These are phyloP conservation scores for Fistulina hepatica DNA, from an alignment of 1,284 basidiomycete genomes.

Conservation along the genomic window DNA sequence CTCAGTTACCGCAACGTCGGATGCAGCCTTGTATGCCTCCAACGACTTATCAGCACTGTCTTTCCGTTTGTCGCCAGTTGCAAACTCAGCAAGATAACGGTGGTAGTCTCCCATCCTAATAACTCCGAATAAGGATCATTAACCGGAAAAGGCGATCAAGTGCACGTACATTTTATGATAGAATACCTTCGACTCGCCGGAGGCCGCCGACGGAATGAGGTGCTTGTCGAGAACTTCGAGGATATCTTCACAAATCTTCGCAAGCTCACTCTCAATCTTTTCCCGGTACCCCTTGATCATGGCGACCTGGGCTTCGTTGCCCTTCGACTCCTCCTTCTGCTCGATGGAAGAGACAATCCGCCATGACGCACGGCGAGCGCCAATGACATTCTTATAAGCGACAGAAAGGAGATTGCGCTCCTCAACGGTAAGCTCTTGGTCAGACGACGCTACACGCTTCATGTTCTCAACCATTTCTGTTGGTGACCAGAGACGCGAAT, in stretches of 20 bases:
- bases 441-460: constrained; percentile 42
- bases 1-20: constrained; percentile 47
- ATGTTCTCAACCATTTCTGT: constrained; percentile 50
- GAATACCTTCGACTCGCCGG: constrained; percentile 57
- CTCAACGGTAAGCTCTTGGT: constrained; percentile 42
- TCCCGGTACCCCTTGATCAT: constrained; percentile 43
- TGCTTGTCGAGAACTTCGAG: constrained; percentile 41
- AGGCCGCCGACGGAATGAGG: constrained; percentile 42
- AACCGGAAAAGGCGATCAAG: neutral
- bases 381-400: constrained; percentile 61
- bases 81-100: constrained; percentile 56
- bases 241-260: constrained; percentile 46
- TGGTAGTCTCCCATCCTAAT: constrained; percentile 62
- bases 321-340: constrained; percentile 25
- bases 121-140: constrained; percentile 2
- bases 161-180: constrained; percentile 52
- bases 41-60: constrained; percentile 43
- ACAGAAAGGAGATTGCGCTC: constrained; percentile 61
- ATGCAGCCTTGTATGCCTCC: constrained; percentile 56
- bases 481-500: constrained; percentile 3
- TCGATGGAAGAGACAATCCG: constrained; percentile 46
- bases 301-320: constrained; percentile 25
- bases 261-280: constrained; percentile 46
- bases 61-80: constrained; percentile 36
- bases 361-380: constrained; percentile 51